These are phyloP conservation scores for Dillenia turbinata DNA, from an alignment of 164 flowering plant genomes.

Conservation along the genomic window DNA sequence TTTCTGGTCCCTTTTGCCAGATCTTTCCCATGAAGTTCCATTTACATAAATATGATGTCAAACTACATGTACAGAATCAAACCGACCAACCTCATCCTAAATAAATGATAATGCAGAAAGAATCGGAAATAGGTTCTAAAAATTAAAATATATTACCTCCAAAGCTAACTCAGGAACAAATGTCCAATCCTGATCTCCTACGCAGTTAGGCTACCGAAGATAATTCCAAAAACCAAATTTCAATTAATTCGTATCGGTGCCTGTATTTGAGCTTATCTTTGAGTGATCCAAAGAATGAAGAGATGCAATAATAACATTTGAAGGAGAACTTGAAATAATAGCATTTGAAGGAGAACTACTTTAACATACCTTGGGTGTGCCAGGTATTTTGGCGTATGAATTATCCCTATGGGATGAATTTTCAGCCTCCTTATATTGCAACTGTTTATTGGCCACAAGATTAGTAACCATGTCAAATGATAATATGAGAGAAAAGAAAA, in stretches of 20 bases:
- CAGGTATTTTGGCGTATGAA: conserved; percentile 64
- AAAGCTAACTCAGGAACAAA: conserved; percentile 61
- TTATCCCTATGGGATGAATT: conserved; percentile 71
- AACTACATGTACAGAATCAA: neutral
- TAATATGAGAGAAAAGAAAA: neutral
- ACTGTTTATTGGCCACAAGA: conserved; percentile 26
- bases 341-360: neutral
- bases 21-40: conserved; percentile 59
- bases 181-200: conserved; percentile 60
- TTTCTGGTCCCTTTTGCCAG: conserved; percentile 74
- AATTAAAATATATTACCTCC: conserved; percentile 46
- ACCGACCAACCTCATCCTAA: no score
- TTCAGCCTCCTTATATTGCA: conserved; percentile 91
- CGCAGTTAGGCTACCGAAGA: conserved; percentile 41
- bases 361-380: conserved; percentile 68
- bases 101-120: neutral
- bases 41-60: neutral
- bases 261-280: no score
- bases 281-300: no score
- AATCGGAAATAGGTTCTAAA: neutral
- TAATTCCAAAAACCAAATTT: conserved; percentile 6
- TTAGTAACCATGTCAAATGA: neutral
- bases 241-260: no score
- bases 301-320: neutral
- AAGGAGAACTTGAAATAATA: neutral